Percentiles rank a stretch among this genome's conserved stretches.
phyloP scores from a whole-genome alignment of 805 yeast species.

The Kregervanrija fluxuum region DNA sequence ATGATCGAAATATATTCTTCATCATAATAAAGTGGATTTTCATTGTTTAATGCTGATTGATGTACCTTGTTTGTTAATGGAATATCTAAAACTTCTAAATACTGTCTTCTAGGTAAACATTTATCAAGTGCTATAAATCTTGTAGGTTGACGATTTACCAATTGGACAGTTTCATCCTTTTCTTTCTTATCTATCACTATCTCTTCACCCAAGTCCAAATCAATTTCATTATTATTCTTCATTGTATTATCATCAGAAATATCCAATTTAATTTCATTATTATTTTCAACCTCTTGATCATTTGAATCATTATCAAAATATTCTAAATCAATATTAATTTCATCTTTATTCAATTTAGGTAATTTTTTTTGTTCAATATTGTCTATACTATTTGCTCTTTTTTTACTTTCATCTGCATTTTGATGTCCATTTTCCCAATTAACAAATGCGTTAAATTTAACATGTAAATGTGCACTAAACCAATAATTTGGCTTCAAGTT shows the following conservation, averaged over 20 bases:
- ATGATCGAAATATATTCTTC: constrained; percentile 27
- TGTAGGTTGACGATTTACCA: constrained; percentile 11
- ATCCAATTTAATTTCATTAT: not conserved
- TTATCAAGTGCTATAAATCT: constrained; percentile 78
- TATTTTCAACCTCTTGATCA: not conserved
- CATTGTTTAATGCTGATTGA: constrained; percentile 15
- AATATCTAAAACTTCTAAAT: constrained; percentile 45
- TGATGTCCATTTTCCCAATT: constrained; percentile 9
- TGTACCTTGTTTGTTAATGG: constrained; percentile 20
- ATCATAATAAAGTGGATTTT: constrained; percentile 26
- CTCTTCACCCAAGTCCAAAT: constrained; percentile 22
- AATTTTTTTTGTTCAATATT: constrained; percentile 13
- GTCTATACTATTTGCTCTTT: constrained; percentile 11
- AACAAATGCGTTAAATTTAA: constrained; percentile 53
- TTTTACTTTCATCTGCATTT: constrained; percentile 7
- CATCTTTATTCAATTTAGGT: constrained; percentile 15
- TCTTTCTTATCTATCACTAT: not conserved
- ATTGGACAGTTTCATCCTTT: not conserved
- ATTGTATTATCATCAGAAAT: not conserved
- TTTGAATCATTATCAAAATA: not conserved
- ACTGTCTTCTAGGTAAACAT: constrained; percentile 60
- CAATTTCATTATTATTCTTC: constrained; percentile 27
- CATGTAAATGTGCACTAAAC: constrained; percentile 90
- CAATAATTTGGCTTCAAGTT: constrained; percentile 60
- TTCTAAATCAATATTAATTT: constrained; percentile 9